These are phyloP conservation scores for Ceratocystis colombiana DNA, from an alignment of 2,329 filamentous ascomycete genomes.

Conservation along the genomic window DNA sequence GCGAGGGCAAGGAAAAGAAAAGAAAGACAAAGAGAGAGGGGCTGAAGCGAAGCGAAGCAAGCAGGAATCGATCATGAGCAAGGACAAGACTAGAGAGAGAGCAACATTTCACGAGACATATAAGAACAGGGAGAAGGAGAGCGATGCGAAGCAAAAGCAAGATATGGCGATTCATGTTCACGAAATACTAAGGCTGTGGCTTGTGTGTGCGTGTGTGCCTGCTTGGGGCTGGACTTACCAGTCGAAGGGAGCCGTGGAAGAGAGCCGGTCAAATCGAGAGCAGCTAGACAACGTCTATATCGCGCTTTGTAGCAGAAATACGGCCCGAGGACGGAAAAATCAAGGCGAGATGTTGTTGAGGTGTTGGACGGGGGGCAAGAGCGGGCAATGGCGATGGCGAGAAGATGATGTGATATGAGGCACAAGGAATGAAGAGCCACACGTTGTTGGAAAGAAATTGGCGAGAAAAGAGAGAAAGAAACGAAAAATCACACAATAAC, in stretches of 20 bases:
- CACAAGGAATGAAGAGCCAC: constrained; percentile 4
- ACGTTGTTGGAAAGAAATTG: background rate
- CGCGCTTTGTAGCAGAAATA: no score
- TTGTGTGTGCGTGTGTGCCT: background rate
- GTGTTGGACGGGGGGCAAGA: background rate
- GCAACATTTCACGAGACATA: background rate
- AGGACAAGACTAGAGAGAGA: background rate
- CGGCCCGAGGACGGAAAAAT: background rate
- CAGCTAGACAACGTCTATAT: no score
- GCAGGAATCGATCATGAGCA: background rate
- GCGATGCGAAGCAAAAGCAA: constrained; percentile 3
- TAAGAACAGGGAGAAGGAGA: background rate
- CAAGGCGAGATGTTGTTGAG: background rate
- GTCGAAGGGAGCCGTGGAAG: background rate
- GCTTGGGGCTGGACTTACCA: background rate
- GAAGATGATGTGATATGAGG: background rate
- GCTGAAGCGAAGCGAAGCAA: constrained; percentile 7
- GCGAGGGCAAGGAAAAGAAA: background rate
- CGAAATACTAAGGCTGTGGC: background rate
- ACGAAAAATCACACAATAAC: background rate
- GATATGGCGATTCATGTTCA: background rate
- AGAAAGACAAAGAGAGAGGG: constrained; percentile 1
- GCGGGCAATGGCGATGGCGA: background rate
- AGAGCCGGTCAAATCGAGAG: no score
- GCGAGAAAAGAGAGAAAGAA: background rate